Base-by-base conservation (phyloP, 1,284 basidiomycete species). In the Leccinum ponderosum region DNA sequence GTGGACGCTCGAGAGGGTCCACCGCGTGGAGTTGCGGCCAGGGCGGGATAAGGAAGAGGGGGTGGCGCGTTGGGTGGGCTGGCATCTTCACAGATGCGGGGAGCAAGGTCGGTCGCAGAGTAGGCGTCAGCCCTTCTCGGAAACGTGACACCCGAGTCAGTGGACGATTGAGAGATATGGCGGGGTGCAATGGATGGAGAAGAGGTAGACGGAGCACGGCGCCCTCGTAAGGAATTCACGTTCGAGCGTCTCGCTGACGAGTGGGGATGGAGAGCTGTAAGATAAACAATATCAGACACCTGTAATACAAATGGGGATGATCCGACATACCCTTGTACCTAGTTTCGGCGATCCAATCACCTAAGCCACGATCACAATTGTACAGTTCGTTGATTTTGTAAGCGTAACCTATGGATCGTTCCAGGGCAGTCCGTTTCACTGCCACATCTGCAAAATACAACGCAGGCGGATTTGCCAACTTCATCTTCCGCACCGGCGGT, bases 341-440 rank as follows among this genome's bases (percentile, higher is more conserved):
- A 61, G 82, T 82, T 54, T 82, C 81, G 37, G 77, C 66, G 52
- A 93, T 78, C 95, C 94, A 96, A 25, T 90, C 87, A 14, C 79
- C 78, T 62, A 97, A 73, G 17, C 95, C 94, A 68, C 89, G 90
- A 70, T 95, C 92, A 66, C 87, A 87, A 62, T 81, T 78, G 53
- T 86, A 83, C 20, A 97, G 76, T 68, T 95, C 93, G 69, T 94
- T 93, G 66, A 96, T 91, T 75, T 94, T 94, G 63, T 80, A 77
- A 7, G 91, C 90, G 70, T 97, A 97, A 52, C 86, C 85, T 31
- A 80, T 73, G 54, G 91, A 91, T 44, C 94, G 81, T 69, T 97
- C 95, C 3, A 87, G 72, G 0, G 90, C 69, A 31, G 81, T 87
- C 68, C 82, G 85, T 74, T 84, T 81, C 11, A 69, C 66, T 59